These are phyloP conservation scores for Botrytis byssoidea DNA, from an alignment of 2,329 filamentous ascomycete species.

Conservation along the genomic window DNA sequence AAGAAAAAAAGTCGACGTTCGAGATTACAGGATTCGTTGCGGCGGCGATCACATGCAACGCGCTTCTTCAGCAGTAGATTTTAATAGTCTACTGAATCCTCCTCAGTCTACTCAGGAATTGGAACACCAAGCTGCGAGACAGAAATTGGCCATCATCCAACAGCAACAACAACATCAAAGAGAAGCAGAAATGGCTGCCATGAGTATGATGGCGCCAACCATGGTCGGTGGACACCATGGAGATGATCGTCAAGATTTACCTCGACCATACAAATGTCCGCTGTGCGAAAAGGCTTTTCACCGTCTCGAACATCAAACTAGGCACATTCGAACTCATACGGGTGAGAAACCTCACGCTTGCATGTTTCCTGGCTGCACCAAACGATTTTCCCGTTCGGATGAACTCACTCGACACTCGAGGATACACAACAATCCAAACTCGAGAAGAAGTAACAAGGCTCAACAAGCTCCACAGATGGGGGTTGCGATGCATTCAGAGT, in stretches of 20 bases:
- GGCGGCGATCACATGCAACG: constrained; percentile 69
- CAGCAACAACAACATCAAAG: constrained; percentile 35
- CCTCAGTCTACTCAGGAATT: constrained; percentile 48
- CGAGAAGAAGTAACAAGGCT: constrained; percentile 85
- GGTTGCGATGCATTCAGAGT: constrained; percentile 50
- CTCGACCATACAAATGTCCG: constrained; percentile 96
- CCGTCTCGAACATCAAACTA: constrained; percentile 87
- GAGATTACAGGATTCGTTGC: constrained; percentile 34
- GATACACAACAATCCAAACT: constrained; percentile 99
- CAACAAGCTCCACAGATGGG: constrained; percentile 49
- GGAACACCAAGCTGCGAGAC: constrained; percentile 35
- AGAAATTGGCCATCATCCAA: constrained; percentile 37
- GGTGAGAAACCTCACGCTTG: constrained; percentile 98
- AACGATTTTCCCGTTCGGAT: constrained; percentile 94
- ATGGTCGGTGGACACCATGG: constrained; percentile 39
- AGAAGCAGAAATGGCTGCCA: constrained; percentile 52
- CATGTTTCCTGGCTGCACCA: constrained; percentile 92
- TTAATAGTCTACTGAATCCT: constrained; percentile 73
- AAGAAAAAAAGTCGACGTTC: background rate
- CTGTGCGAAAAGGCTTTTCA: constrained; percentile 99
- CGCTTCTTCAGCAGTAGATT: constrained; percentile 70
- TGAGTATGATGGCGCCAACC: constrained; percentile 40
- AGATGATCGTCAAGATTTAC: constrained; percentile 63
- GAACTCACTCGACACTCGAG: constrained; percentile 95
- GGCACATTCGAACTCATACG: constrained; percentile 94